A percentile compares a stretch with the other conserved stretches of the same genome.
These are phyloP conservation scores for Catunica adiposa DNA, from an alignment of 2,329 filamentous ascomycete species.

Conservation along the genomic window DNA sequence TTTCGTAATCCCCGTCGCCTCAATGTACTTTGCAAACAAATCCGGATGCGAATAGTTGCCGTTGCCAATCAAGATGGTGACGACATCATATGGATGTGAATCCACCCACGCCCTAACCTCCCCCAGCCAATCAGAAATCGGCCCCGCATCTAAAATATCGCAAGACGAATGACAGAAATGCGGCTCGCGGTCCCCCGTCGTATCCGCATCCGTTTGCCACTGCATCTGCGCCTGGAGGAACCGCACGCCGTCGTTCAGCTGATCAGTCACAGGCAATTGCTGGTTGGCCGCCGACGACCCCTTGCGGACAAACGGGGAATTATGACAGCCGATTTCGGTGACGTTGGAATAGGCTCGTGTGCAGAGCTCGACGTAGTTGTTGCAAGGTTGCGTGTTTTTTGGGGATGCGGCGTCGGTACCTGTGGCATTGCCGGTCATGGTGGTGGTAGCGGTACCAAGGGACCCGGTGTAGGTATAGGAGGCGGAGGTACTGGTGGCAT, in stretches of 20 bases:
- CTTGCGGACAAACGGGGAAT: slow-evolving; percentile 56
- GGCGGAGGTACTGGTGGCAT: slow-evolving; percentile 18
- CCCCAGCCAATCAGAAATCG: slow-evolving; percentile 56
- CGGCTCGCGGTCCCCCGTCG: slow-evolving; percentile 29
- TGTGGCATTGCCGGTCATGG: slow-evolving; percentile 25
- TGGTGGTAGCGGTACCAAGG: slow-evolving; percentile 23
- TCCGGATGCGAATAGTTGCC: slow-evolving; percentile 50
- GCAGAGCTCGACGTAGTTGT: slow-evolving; percentile 64
- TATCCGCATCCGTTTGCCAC: slow-evolving; percentile 29
- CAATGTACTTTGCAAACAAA: slow-evolving; percentile 52
- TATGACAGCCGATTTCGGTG: slow-evolving; percentile 62
- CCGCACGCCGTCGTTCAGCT: slow-evolving; percentile 62
- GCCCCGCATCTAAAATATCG: slow-evolving; percentile 64
- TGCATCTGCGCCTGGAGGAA: slow-evolving; percentile 49
- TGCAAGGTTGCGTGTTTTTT: slow-evolving; percentile 64
- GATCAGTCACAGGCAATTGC: slow-evolving; percentile 45
- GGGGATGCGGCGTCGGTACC: slow-evolving; percentile 29
- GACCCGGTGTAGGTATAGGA: slow-evolving; percentile 32
- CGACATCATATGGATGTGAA: slow-evolving; percentile 65
- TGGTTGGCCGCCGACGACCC: slow-evolving; percentile 68
- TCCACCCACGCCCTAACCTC: slow-evolving; percentile 58
- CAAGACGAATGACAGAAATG: slow-evolving; percentile 81
- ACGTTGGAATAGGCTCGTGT: slow-evolving; percentile 63
- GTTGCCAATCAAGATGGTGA: slow-evolving; percentile 76
- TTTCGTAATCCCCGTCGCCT: slow-evolving; percentile 52